Conservation (phyloP, 2,329 filamentous ascomycete genomes). For the Pyrenochaeta sp. region DNA sequence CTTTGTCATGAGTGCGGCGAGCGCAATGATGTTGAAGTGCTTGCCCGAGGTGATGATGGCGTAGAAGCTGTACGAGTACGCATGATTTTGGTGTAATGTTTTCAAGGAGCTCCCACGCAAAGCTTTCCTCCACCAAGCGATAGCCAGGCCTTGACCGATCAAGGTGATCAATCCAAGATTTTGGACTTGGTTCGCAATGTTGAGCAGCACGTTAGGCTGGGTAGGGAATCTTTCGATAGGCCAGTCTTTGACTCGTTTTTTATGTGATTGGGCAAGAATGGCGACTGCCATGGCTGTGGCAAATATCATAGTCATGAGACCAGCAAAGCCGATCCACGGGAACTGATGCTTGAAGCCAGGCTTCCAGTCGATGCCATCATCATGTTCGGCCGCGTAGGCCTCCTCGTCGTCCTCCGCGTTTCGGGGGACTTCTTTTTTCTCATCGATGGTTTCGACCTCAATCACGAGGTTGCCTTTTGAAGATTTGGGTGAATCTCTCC, state of each 20-base stretch:
- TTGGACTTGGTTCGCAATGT: slow-evolving; percentile 35
- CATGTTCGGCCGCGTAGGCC: not conserved
- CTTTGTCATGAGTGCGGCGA: slow-evolving; percentile 37
- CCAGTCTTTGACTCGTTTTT: slow-evolving; percentile 29
- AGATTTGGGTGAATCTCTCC: slow-evolving; percentile 1
- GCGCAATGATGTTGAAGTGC: slow-evolving; percentile 35
- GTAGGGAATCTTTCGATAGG: slow-evolving; percentile 24
- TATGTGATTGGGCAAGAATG: slow-evolving; percentile 21
- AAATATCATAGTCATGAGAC: slow-evolving; percentile 25
- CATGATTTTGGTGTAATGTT: slow-evolving; percentile 30
- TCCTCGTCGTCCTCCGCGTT: not conserved
- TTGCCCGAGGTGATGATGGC: slow-evolving; percentile 28
- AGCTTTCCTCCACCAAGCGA: slow-evolving; percentile 38
- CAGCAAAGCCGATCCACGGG: slow-evolving; percentile 32
- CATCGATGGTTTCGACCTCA: slow-evolving; percentile 9
- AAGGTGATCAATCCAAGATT: slow-evolving; percentile 33
- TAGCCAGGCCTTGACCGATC: slow-evolving; percentile 33
- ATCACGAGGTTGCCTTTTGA: slow-evolving; percentile 11
- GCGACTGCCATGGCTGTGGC: slow-evolving; percentile 29
- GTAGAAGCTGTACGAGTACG: slow-evolving; percentile 36
- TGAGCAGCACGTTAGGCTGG: slow-evolving; percentile 37
- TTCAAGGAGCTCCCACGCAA: slow-evolving; percentile 29
- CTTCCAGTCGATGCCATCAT: slow-evolving; percentile 35
- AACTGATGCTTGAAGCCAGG: slow-evolving; percentile 33
- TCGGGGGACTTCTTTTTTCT: not conserved